Evolutionary conservation across 371 early-diverging fungal species (phyloP).

Genomic region (Saksenaea oblongispora): DNA sequence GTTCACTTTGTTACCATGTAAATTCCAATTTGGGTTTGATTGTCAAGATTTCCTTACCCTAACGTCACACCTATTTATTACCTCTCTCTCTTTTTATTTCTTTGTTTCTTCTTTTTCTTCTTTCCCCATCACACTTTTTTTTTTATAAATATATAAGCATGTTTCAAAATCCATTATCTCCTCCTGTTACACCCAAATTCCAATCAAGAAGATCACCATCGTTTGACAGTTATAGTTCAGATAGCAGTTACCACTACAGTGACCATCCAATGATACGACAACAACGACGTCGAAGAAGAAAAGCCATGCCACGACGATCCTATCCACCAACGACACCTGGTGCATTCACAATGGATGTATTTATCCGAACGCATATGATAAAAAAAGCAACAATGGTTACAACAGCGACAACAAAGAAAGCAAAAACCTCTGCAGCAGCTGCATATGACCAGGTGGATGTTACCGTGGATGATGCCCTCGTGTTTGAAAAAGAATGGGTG

Average conservation of each 20-base stretch:
- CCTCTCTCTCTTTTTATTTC: slow-evolving; percentile 7
- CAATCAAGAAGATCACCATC: not conserved
- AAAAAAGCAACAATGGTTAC: not conserved
- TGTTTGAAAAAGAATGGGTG: slow-evolving; percentile 28
- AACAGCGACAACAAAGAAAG: slow-evolving; percentile 6
- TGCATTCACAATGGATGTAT: not conserved
- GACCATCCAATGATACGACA: not conserved
- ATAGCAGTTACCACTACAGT: not conserved
- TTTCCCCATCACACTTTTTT: not conserved
- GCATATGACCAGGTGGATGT: slow-evolving; percentile 22
- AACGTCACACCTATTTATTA: slow-evolving; percentile 3
- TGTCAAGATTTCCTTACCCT: not conserved
- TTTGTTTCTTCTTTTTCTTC: slow-evolving; percentile 7
- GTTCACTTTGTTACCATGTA: slow-evolving; percentile 5
- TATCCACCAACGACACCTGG: not conserved
- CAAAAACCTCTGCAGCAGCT: slow-evolving; percentile 14
- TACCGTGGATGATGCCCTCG: slow-evolving; percentile 12
- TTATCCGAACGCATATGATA: not conserved
- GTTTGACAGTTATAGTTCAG: not conserved
- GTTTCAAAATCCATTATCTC: slow-evolving; percentile 22
- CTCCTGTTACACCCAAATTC: slow-evolving; percentile 26
- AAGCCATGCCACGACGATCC: slow-evolving; percentile 1
- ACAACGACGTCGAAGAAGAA: not conserved
- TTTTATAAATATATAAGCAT: not conserved
- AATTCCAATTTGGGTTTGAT: not conserved